Evolutionary conservation across 371 early-diverging fungal species (phyloP), one percentile per base, ranked within the genome.

Genomic region (Mucor circinelloides): DNA sequence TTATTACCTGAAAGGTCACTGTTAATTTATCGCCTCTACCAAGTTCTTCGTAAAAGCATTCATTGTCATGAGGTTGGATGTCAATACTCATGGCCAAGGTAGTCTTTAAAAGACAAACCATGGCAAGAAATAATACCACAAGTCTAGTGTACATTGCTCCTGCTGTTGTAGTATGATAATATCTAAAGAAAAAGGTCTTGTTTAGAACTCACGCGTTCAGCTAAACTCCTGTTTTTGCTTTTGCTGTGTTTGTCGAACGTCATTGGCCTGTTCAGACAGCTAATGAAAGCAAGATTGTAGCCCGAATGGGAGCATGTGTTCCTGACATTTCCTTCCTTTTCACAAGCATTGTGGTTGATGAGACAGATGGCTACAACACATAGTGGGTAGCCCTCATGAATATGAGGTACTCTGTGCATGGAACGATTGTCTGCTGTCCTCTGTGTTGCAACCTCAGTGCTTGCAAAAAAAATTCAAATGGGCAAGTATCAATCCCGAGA

Each of bases 21-120:
- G 88, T 83, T 72, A 93, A 64, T 62, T 81, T 76, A 67, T 94
- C 91, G 31, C 78, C 85, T 42, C 63, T 57, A 9, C 81, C 74
- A 21, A 93, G 75, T 4, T 80, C 71, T 73, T 90, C 90, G 74
- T 76, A 87, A 70, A 87, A 90, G 67, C 90, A 90, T 60, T 85
- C 85, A n/a, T 76, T 80, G 40, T 70, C 74, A 58, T 80, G 68
- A 58, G 88, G 76, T 42, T 73, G 78, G 42, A 89, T 74, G 52
- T 80, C 76, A 50, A 87, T 70, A 82, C 82, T 74, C 15, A 73
- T 23, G 8, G 67, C 38, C 15, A 40, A 34, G 6, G 38, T 32
- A 9, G 56, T 30, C 40, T 64, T 68, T 19, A 72, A 40, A 1
- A 67, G 27, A 40, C 46, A 68, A 15, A 44, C 31, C 21, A 68